Base-by-base conservation (phyloP, 2,329 filamentous ascomycete species). In the Scytalidium sp. region DNA sequence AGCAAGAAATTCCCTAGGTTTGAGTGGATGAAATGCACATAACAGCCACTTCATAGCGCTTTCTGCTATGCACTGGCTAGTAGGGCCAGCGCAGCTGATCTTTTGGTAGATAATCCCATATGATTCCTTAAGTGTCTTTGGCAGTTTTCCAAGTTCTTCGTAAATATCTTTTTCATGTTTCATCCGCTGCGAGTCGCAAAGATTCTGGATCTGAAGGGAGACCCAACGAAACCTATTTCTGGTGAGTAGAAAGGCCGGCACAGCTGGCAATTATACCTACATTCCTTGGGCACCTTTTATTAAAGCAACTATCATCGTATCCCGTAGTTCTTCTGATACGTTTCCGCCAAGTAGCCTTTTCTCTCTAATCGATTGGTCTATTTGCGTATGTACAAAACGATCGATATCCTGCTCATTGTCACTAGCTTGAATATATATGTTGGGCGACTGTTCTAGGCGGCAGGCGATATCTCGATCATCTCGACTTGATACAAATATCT, bases 151-250 rank as follows among this genome's bases (percentile, higher is more conserved):
- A 6, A 53, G 23, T 21, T 49, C 27, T 13, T 53, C 19, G 17
- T 23, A 3, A 13, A 50, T 41, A 41, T 50, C 43, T 10, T 15
- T 42, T 21, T 43, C 22, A 2, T 23, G 23, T 22, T 41, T 50
- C 22, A 47, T 48, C 13, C 29, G 19, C 29, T 27, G 3, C 13
- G 43, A 46, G 27, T 56, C 32, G 44, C 53, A 56, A 15, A 56
- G 49, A 15, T 43, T 49, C 11, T 56, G 29, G 15, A 56, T 46
- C n/a, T 50, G 48, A 6, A 50, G n/a, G 45, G 47, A 49, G 40
- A 50, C 51, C 25, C 43, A 43, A 2, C 50, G 51, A 43, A 56
- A 56, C 52, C 43, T 45, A 27, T 10, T 15, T 2, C 23, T 39
- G 22, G 17, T 22, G n/a, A n/a, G n/a, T n/a, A n/a, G n/a, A n/a